phyloP scores from a whole-genome alignment of 1,284 basidiomycete genomes.

The Xerocomus amazonicus region DNA sequence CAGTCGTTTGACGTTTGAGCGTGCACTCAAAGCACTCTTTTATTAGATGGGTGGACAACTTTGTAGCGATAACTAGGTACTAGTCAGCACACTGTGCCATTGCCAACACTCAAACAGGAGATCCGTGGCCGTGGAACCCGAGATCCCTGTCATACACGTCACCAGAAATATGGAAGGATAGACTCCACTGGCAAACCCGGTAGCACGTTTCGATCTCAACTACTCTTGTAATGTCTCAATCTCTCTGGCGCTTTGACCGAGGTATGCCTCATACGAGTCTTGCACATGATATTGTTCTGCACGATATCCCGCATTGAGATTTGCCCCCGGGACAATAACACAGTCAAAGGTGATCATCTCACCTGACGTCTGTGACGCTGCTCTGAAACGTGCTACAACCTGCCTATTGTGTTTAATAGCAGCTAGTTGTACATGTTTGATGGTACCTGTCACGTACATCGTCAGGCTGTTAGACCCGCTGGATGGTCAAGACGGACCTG shows the following conservation, averaged over 20 bases:
- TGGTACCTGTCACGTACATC: slow-evolving; percentile 53
- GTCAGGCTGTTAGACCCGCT: neutral
- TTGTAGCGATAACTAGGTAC: too few relatives aligned
- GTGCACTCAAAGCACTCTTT: too few relatives aligned
- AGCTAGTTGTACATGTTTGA: slow-evolving; percentile 73
- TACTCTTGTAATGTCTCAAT: slow-evolving; percentile 64
- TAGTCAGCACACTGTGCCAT: too few relatives aligned
- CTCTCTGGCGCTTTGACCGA: slow-evolving; percentile 53
- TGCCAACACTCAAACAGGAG: too few relatives aligned
- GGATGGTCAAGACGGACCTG: slow-evolving; percentile 45
- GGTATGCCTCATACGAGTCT: slow-evolving; percentile 56
- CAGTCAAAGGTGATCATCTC: neutral
- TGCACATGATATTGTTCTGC: slow-evolving; percentile 43
- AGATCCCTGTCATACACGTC: too few relatives aligned
- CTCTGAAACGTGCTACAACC: slow-evolving; percentile 60
- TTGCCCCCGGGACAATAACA: too few relatives aligned
- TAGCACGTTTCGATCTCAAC: neutral
- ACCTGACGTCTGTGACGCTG: slow-evolving; percentile 49
- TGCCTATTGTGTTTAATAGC: slow-evolving; percentile 69
- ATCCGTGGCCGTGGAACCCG: too few relatives aligned
- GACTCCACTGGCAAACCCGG: too few relatives aligned
- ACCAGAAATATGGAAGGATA: too few relatives aligned
- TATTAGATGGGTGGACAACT: too few relatives aligned
- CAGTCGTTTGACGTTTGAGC: too few relatives aligned
- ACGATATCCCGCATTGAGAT: neutral